Base-by-base conservation (phyloP, 2,329 filamentous ascomycete species). In the Epichloe festucae region DNA sequence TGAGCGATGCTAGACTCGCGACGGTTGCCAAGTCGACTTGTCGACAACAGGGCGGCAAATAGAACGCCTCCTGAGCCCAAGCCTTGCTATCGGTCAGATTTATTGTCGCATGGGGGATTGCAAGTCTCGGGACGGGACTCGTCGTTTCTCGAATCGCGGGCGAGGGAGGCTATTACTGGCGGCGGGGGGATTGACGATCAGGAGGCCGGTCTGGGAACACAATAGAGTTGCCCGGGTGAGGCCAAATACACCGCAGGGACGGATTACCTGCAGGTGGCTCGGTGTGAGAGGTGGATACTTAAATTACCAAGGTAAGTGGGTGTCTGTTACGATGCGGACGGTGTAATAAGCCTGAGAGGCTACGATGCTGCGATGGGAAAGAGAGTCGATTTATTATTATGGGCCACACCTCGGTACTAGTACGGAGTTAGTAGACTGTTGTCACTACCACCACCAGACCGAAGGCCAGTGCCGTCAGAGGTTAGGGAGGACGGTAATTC, bases 61-160 rank as follows among this genome's bases (percentile, higher is more conserved):
- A 56, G 58, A 57, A 60, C 60, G 62, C 61, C 63, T 65, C 65
- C 60, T 63, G 59, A 60, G 61, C 60, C 59, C 57, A 59, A 57
- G 58, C 50, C 53, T 48, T 45, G 17, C 38, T 48, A 53, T 62
- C 45, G 50, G 45, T 45, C 56, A 55, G 58, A 55, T 56, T 58
- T 63, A 63, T 64, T 58, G 65, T 65, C 63, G 63, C 65, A 67
- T 67, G 51, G 27, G 21, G 50, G 54, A 38, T 19, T 36, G 14
- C 48, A 35, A 43, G 48, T 39, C 48, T 41, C 41, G 39, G 8
- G 45, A 19, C 38, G 46, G 42, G 44, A 40, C 27, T 38, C 17
- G 44, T 47, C 41, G 43, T 40, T 46, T 39, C 17, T 48, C 38
- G 39, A 46, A 42, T 50, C 39, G 46, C 35, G 46, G 40, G 44